Conservation (phyloP, 768 basidiomycete species). For the Cystofilobasidium ferigula region DNA sequence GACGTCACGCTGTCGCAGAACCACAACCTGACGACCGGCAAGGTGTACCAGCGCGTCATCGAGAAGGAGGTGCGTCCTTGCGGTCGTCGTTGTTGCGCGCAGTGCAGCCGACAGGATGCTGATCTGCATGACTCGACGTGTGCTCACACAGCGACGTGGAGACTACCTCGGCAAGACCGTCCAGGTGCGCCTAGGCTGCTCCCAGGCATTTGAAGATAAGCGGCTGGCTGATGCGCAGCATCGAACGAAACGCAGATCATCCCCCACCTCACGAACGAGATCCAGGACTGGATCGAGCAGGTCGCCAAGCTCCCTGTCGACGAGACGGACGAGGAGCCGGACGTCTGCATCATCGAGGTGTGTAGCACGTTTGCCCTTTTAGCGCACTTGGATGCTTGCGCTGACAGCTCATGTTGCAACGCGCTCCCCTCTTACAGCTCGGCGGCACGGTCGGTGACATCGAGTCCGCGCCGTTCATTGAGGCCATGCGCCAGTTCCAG, state of each 20-base stretch:
- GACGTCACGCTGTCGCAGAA: slow-evolving; percentile 85
- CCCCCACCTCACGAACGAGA: slow-evolving; percentile 89
- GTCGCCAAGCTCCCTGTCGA: slow-evolving; percentile 91
- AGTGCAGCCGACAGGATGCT: background rate
- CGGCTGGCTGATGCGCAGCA: too few species aligned
- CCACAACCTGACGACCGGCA: slow-evolving; percentile 98
- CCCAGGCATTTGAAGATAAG: too few species aligned
- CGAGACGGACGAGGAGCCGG: slow-evolving; percentile 80
- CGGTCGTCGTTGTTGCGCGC: background rate
- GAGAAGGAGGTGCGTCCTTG: slow-evolving; percentile 75
- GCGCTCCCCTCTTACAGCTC: slow-evolving; percentile 47
- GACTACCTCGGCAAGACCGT: slow-evolving; percentile 92
- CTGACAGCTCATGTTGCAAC: background rate
- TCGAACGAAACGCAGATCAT: too few species aligned
- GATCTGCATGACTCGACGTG: background rate
- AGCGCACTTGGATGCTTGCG: background rate
- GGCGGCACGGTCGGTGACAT: slow-evolving; percentile 98
- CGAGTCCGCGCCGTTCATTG: slow-evolving; percentile 93
- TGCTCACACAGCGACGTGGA: slow-evolving; percentile 48
- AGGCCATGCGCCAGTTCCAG: slow-evolving; percentile 99
- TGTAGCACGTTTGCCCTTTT: slow-evolving; percentile 42
- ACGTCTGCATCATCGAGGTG: slow-evolving; percentile 97
- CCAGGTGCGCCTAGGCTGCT: slow-evolving; percentile 43
- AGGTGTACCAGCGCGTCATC: slow-evolving; percentile 93
- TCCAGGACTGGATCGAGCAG: slow-evolving; percentile 97